Conservation (phyloP, 2,329 filamentous ascomycete genomes). For the Cryphonectria radicalis region DNA sequence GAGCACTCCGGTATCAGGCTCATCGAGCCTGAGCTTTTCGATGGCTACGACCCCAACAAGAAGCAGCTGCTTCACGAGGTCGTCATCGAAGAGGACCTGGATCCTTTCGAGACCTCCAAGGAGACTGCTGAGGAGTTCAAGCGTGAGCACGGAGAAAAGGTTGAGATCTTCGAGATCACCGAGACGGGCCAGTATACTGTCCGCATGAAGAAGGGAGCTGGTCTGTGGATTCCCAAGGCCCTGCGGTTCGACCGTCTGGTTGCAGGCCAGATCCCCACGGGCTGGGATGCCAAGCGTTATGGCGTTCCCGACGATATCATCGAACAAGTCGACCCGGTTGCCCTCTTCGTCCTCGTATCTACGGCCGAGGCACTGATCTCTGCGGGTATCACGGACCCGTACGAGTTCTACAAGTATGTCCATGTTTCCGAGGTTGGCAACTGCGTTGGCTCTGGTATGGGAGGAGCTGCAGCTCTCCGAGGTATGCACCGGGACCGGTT, state of each 20-base stretch:
- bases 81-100: slow-evolving; percentile 94
- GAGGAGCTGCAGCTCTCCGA: slow-evolving; percentile 86
- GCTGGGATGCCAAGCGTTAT: slow-evolving; percentile 96
- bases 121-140: slow-evolving; percentile 98
- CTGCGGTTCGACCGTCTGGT: slow-evolving; percentile 96
- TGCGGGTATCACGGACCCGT: slow-evolving; percentile 95
- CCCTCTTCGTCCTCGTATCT: slow-evolving; percentile 91
- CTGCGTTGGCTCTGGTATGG: slow-evolving; percentile 97
- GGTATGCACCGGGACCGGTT: slow-evolving; percentile 99
- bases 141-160: slow-evolving; percentile 95
- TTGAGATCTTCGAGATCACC: slow-evolving; percentile 93
- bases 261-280: slow-evolving; percentile 93
- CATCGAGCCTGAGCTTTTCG: slow-evolving; percentile 96
- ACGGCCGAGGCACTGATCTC: slow-evolving; percentile 90
- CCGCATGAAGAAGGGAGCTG: slow-evolving; percentile 92
- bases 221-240: slow-evolving; percentile 94
- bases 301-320: slow-evolving; percentile 98
- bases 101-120: slow-evolving; percentile 96
- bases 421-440: slow-evolving; percentile 98
- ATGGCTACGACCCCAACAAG: slow-evolving; percentile 96
- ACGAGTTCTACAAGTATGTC: slow-evolving; percentile 99
- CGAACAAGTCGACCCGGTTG: slow-evolving; percentile 94
- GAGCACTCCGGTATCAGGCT: slow-evolving; percentile 97
- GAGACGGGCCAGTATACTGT: slow-evolving; percentile 95
- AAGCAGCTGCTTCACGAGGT: slow-evolving; percentile 98